Conservation (phyloP, 2,329 filamentous ascomycete genomes). For the Cadophora gregata region DNA sequence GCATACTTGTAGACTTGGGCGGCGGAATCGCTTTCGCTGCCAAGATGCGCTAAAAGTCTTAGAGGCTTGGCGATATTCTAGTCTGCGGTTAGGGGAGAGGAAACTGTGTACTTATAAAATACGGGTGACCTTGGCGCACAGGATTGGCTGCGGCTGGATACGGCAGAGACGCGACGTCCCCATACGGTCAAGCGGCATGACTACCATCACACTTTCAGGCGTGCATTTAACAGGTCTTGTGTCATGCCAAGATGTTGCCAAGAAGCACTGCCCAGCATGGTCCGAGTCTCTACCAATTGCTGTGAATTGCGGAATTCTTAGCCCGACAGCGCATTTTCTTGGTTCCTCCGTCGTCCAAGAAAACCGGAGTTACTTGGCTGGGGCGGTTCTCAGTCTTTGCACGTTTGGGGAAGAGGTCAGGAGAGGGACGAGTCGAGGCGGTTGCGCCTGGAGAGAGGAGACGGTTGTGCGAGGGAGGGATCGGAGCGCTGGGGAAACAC, state of each 20-base stretch:
- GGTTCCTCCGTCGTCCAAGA: conserved; percentile 14
- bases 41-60: background rate
- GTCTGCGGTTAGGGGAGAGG: background rate
- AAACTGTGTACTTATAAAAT: background rate
- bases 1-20: background rate
- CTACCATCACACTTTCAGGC: background rate
- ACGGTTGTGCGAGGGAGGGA: background rate
- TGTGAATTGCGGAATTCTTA: conserved; percentile 2
- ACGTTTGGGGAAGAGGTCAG: background rate
- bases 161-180: background rate
- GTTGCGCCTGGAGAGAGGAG: no score
- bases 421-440: background rate
- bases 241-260: background rate
- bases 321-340: background rate
- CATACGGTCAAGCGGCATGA: background rate
- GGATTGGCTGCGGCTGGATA: background rate
- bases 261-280: conserved; percentile 11
- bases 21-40: background rate
- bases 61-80: background rate
- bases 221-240: background rate
- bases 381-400: conserved; percentile 6
- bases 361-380: conserved; percentile 14
- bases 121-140: background rate
- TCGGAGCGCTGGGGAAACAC: background rate
- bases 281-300: background rate